Conservation (phyloP, 495 filamentous ascomycete species). For the Daldinia decipiens region DNA sequence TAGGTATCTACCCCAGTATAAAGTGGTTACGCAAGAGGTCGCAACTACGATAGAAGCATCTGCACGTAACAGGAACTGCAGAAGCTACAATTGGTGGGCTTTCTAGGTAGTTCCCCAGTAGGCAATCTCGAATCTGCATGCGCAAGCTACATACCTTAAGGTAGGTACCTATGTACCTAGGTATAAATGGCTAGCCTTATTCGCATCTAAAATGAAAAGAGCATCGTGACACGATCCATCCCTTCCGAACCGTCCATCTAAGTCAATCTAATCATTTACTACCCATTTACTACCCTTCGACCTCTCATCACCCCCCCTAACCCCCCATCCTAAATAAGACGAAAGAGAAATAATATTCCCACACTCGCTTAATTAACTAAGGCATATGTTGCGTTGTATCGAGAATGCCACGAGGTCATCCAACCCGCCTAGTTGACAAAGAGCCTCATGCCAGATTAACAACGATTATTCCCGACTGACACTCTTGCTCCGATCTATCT, state of each 20-base stretch:
- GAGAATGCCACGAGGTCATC: slow-evolving; percentile 41
- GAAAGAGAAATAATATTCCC: slow-evolving; percentile 14
- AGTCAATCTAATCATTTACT: slow-evolving; percentile 13
- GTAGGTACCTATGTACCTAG: too few species aligned
- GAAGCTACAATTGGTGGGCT: slow-evolving; percentile 39
- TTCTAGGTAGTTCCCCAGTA: slow-evolving; percentile 35
- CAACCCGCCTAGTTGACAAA: slow-evolving; percentile 34
- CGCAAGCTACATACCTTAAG: not conserved
- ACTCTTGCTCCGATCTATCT: slow-evolving; percentile 33
- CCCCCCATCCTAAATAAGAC: slow-evolving; percentile 17
- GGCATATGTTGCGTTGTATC: slow-evolving; percentile 36
- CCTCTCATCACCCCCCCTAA: slow-evolving; percentile 1
- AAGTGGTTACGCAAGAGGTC: slow-evolving; percentile 15
- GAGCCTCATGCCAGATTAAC: slow-evolving; percentile 46
- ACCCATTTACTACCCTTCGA: slow-evolving; percentile 2
- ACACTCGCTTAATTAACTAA: slow-evolving; percentile 31
- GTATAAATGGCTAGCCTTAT: slow-evolving; percentile 14
- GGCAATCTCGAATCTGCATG: slow-evolving; percentile 34
- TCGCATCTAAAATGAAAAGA: slow-evolving; percentile 10
- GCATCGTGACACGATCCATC: slow-evolving; percentile 32
- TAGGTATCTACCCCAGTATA: slow-evolving; percentile 7
- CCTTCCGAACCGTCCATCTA: slow-evolving; percentile 23
- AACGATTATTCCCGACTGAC: slow-evolving; percentile 35
- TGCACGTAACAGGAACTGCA: slow-evolving; percentile 36
- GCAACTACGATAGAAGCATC: slow-evolving; percentile 26